phyloP scores from a whole-genome alignment of 2,329 filamentous ascomycete genomes.

The Geosmithia putterillii region DNA sequence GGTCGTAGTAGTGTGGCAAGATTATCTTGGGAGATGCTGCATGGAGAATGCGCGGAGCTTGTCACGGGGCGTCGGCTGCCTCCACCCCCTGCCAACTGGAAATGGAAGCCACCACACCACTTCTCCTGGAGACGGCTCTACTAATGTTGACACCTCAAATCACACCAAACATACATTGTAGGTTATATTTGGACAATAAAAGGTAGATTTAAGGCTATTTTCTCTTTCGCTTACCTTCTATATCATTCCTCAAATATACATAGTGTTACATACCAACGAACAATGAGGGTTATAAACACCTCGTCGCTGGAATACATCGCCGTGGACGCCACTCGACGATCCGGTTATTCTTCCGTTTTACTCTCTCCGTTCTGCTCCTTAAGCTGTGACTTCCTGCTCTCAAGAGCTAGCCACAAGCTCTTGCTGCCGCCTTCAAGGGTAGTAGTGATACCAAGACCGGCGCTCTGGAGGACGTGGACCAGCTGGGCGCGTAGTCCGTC shows the following conservation, averaged over 20 bases:
- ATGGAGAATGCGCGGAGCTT: not conserved
- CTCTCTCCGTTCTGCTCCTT: slow-evolving; percentile 40
- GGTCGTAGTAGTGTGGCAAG: not conserved
- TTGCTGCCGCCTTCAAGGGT: slow-evolving; percentile 70
- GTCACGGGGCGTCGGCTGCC: not conserved
- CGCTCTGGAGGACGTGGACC: slow-evolving; percentile 66
- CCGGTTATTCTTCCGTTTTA: slow-evolving; percentile 4
- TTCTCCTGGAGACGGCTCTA: not conserved
- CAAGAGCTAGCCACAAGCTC: slow-evolving; percentile 78
- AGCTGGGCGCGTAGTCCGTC: slow-evolving; percentile 73
- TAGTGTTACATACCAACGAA: not conserved
- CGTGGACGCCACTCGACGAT: not conserved
- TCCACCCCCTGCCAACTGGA: not conserved
- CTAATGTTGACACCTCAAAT: too few species aligned
- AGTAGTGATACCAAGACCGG: slow-evolving; percentile 64
- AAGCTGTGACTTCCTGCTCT: slow-evolving; percentile 67
- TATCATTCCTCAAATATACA: not conserved
- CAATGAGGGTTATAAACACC: not conserved
- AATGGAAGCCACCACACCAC: not conserved
- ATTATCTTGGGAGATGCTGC: not conserved
- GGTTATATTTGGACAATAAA: too few species aligned
- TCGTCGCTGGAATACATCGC: not conserved
- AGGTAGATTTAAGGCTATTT: not conserved
- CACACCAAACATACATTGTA: too few species aligned
- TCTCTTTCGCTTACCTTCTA: not conserved